phyloP scores from a whole-genome alignment of 257 asterid species.

The Capsicum chinense region DNA sequence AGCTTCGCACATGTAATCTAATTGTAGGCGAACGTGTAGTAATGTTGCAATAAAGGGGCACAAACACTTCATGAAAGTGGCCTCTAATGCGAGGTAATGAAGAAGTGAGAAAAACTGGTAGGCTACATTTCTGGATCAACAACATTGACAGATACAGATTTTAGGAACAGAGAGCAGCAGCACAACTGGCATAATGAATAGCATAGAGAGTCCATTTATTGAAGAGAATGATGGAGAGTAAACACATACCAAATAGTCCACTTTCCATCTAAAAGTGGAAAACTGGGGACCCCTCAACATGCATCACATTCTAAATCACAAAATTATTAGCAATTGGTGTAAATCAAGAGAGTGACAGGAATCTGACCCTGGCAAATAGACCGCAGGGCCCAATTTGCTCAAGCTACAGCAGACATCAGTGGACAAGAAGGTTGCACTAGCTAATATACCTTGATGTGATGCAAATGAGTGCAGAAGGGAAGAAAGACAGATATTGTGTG shows the following conservation, averaged over 20 bases:
- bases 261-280: conserved; percentile 35
- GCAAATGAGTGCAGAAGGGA: conserved; percentile 34
- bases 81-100: conserved; percentile 26
- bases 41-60: neutral
- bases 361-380: conserved; percentile 35
- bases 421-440: conserved; percentile 32
- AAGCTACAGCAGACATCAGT: conserved; percentile 41
- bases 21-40: neutral
- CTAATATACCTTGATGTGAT: conserved; percentile 29
- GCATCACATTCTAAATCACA: conserved; percentile 14
- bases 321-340: conserved; percentile 26
- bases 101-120: neutral
- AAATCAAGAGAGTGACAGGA: conserved; percentile 30
- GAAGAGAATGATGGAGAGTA: conserved; percentile 29
- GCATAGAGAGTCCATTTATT: conserved; percentile 38
- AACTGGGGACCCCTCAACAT: conserved; percentile 39
- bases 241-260: conserved; percentile 40
- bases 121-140: conserved; percentile 17
- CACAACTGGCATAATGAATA: conserved; percentile 50
- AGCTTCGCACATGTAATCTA: neutral
- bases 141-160: conserved; percentile 32
- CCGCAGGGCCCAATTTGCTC: conserved; percentile 41
- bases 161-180: conserved; percentile 37
- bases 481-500: conserved; percentile 16
- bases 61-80: conserved; percentile 29